Percentiles rank a stretch among this genome's conserved stretches.
Conservation (phyloP, 495 filamentous ascomycete species). For the Podospora bellae-mahoneyi region DNA sequence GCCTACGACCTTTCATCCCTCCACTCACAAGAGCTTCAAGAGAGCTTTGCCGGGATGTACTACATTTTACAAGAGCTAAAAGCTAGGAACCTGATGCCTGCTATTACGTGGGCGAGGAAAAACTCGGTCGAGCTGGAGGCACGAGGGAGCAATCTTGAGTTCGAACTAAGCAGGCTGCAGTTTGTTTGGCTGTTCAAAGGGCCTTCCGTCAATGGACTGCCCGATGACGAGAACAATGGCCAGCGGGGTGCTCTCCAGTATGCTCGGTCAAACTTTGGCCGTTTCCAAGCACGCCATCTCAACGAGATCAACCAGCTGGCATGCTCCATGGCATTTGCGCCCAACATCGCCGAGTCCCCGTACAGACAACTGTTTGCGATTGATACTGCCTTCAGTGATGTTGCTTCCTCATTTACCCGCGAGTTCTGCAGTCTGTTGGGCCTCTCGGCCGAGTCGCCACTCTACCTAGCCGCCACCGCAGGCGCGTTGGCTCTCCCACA, state of each 20-base stretch:
- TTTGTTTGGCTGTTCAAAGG: slow-evolving; percentile 78
- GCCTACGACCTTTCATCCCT: slow-evolving; percentile 52
- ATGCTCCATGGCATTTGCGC: slow-evolving; percentile 70
- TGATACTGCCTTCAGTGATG: slow-evolving; percentile 69
- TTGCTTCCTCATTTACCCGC: slow-evolving; percentile 77
- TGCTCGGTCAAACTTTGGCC: slow-evolving; percentile 59
- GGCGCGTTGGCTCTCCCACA: slow-evolving; percentile 86
- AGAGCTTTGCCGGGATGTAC: slow-evolving; percentile 86
- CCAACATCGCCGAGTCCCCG: slow-evolving; percentile 65
- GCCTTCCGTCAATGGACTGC: slow-evolving; percentile 41
- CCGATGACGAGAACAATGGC: slow-evolving; percentile 42
- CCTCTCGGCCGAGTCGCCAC: slow-evolving; percentile 79
- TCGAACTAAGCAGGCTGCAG: slow-evolving; percentile 82
- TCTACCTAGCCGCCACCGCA: slow-evolving; percentile 88
- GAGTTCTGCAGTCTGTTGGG: slow-evolving; percentile 94
- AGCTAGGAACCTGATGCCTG: slow-evolving; percentile 67
- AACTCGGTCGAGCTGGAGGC: slow-evolving; percentile 69
- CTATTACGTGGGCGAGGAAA: slow-evolving; percentile 78
- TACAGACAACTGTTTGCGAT: slow-evolving; percentile 75
- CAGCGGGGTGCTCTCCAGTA: slow-evolving; percentile 62
- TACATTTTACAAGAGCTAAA: slow-evolving; percentile 75
- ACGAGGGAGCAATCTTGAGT: slow-evolving; percentile 89
- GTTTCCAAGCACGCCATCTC: slow-evolving; percentile 59
- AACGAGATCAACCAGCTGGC: slow-evolving; percentile 73
- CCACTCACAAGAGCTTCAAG: slow-evolving; percentile 65